phyloP scores from a whole-genome alignment of 306 rosid species.

The Malus asiatica region DNA sequence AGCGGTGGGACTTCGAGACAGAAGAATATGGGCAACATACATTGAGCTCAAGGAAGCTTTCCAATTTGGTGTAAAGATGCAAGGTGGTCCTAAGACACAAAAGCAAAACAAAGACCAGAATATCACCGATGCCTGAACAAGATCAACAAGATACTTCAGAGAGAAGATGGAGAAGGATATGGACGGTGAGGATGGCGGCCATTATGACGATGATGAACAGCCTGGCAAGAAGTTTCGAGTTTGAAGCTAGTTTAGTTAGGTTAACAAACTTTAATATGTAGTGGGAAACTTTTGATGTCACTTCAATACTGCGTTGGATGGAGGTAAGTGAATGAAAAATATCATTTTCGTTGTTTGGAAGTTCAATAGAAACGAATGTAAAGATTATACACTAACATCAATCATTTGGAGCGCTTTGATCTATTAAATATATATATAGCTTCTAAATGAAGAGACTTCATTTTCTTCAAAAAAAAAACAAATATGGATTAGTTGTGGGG shows the following conservation, averaged over 20 bases:
- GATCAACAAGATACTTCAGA: constrained; percentile 83
- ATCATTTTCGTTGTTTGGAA: not conserved
- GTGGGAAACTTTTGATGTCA: not conserved
- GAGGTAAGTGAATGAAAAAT: not conserved
- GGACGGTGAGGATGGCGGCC: constrained; percentile 28
- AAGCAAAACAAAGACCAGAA: constrained; percentile 98
- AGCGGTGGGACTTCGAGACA: constrained; percentile 95
- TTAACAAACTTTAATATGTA: not conserved
- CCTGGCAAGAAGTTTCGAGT: constrained; percentile 87
- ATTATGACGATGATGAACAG: constrained; percentile 56
- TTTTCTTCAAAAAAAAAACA: too few species aligned
- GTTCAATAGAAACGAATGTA: not conserved
- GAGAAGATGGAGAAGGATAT: constrained; percentile 79
- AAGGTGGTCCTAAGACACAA: constrained; percentile 85
- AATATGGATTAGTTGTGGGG: too few species aligned
- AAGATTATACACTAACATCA: not conserved
- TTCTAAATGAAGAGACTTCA: too few species aligned
- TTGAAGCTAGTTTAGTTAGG: constrained; percentile 21
- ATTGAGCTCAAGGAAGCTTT: constrained; percentile 97
- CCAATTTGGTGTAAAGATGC: constrained; percentile 99
- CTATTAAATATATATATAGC: too few species aligned
- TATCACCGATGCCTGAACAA: constrained; percentile 79
- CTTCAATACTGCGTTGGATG: not conserved
- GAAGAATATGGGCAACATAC: constrained; percentile 99
- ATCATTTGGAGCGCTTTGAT: too few species aligned